These are phyloP conservation scores for Penicillium sp. DNA, from an alignment of 2,329 filamentous ascomycete genomes.

Conservation along the genomic window DNA sequence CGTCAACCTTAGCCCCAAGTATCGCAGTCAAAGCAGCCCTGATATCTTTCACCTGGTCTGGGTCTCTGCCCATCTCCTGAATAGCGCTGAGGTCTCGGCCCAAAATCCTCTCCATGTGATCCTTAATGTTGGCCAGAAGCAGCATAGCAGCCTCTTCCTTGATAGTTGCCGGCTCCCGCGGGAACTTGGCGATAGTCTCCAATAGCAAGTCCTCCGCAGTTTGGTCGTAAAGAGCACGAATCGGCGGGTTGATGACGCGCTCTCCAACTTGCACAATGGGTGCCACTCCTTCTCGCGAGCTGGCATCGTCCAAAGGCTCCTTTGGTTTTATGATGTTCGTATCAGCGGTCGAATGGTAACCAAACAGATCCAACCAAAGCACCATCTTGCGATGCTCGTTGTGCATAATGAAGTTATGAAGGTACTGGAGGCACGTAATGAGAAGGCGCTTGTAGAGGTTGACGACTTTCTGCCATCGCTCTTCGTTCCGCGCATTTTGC, in stretches of 20 bases:
- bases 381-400: slow-evolving; percentile 66
- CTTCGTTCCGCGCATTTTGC: slow-evolving; percentile 60
- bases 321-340: slow-evolving; percentile 47
- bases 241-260: slow-evolving; percentile 44
- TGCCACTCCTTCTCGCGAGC: slow-evolving; percentile 40
- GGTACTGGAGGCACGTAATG: slow-evolving; percentile 65
- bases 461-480: slow-evolving; percentile 65
- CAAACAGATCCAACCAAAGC: slow-evolving; percentile 65
- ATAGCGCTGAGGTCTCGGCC: slow-evolving; percentile 46
- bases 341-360: slow-evolving; percentile 52
- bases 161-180: slow-evolving; percentile 44
- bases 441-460: slow-evolving; percentile 66
- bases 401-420: slow-evolving; percentile 65
- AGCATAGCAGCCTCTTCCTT: slow-evolving; percentile 50
- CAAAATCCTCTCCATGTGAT: slow-evolving; percentile 50
- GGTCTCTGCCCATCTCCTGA: slow-evolving; percentile 48
- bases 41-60: slow-evolving; percentile 47
- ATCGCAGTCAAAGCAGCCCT: slow-evolving; percentile 46
- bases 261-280: slow-evolving; percentile 46
- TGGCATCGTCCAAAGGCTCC: slow-evolving; percentile 42
- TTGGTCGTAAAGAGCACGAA: slow-evolving; percentile 44
- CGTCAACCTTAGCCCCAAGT: slow-evolving; percentile 46
- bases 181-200: slow-evolving; percentile 47
- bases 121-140: slow-evolving; percentile 50
- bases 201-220: slow-evolving; percentile 46